A percentile compares a stretch with the other conserved stretches of the same genome.
phyloP scores from a whole-genome alignment of 2,329 filamentous ascomycete species.

The Teratosphaeriaceae sp. region DNA sequence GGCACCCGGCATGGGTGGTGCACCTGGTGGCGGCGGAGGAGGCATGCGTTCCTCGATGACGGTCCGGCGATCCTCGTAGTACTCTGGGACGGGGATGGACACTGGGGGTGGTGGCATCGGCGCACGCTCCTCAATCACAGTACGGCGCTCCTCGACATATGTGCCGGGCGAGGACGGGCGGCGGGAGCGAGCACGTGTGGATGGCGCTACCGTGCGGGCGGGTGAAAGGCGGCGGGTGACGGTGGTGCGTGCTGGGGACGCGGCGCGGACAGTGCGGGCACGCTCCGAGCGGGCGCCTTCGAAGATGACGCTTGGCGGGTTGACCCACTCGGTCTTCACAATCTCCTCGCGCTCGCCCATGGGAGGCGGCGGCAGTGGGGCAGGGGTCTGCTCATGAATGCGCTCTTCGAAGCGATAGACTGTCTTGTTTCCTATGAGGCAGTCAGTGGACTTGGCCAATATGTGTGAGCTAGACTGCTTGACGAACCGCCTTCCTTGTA shows the following conservation, averaged over 20 bases:
- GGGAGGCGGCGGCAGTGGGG: constrained; percentile 18
- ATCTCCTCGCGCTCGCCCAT: constrained; percentile 28
- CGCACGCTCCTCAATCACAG: constrained; percentile 26
- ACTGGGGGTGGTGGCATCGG: constrained; percentile 15
- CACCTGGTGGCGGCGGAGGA: constrained; percentile 3
- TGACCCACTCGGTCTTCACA: constrained; percentile 32
- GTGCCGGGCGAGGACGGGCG: constrained; percentile 19
- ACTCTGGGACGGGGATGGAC: constrained; percentile 15
- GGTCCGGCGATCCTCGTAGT: constrained; percentile 25
- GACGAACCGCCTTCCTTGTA: constrained; percentile 48
- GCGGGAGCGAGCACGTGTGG: constrained; percentile 14
- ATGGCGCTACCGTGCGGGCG: constrained; percentile 3
- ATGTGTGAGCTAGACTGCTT: background rate
- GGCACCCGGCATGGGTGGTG: constrained; percentile 8
- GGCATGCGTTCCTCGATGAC: constrained; percentile 24
- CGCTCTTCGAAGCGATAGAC: constrained; percentile 31
- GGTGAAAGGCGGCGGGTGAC: constrained; percentile 13
- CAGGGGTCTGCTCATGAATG: constrained; percentile 12
- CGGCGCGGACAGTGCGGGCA: constrained; percentile 16
- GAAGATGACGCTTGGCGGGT: constrained; percentile 29
- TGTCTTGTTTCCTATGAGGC: constrained; percentile 27
- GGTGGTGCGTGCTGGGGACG: constrained; percentile 21
- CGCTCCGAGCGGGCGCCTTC: constrained; percentile 13
- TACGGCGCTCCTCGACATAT: constrained; percentile 22
- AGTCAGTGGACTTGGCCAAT: constrained; percentile 12